phyloP scores from a whole-genome alignment of 208 protist genomes.

The Trichomonas tenax region DNA sequence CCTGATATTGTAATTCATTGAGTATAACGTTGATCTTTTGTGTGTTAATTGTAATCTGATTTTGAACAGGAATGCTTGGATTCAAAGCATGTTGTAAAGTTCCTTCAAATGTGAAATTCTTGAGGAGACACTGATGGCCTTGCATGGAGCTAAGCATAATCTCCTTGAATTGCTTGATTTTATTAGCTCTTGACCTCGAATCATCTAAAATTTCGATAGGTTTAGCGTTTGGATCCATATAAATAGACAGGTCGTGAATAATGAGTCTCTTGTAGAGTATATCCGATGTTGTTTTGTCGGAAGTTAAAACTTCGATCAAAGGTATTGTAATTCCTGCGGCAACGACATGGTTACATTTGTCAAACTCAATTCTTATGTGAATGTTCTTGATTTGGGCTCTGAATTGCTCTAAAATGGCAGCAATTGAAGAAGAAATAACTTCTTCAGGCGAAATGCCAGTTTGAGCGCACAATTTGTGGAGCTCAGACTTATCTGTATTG shows the following conservation, averaged over 20 bases:
- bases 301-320: not conserved
- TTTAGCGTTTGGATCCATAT: not conserved
- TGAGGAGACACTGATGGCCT: not conserved
- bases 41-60: not conserved
- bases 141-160: not conserved
- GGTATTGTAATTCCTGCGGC: not conserved
- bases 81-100: not conserved
- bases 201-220: not conserved
- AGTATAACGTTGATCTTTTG: not conserved
- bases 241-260: not conserved
- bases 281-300: not conserved
- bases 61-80: not conserved
- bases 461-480: not conserved
- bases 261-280: not conserved
- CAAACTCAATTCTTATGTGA: not conserved
- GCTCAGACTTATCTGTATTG: not conserved
- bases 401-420: not conserved
- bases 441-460: not conserved
- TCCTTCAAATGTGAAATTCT: not conserved
- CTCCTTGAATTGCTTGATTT: not conserved
- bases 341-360: not conserved
- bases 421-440: not conserved
- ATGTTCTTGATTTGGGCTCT: not conserved
- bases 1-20: not conserved
- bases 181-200: not conserved